Percentiles rank a stretch among this genome's conserved stretches.
phyloP scores from a whole-genome alignment of 306 rosid species.

The Citrullus colocynthis region DNA sequence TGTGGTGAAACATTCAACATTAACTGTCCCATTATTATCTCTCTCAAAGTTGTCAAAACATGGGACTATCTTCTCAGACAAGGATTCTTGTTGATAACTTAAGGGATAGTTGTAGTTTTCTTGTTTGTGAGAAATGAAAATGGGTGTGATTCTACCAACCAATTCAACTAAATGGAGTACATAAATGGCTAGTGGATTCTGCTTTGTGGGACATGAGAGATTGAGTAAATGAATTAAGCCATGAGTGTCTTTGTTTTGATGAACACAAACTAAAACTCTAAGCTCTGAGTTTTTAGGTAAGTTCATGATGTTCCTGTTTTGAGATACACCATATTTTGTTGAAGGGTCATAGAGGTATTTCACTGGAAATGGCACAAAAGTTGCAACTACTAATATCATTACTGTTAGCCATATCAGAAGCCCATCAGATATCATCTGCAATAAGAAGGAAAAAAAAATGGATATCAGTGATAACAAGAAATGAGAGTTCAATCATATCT shows the following conservation, averaged over 20 bases:
- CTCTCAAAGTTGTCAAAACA: conserved; percentile 23
- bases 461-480: no score
- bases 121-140: conserved; percentile 35
- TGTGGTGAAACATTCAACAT: conserved; percentile 28
- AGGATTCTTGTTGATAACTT: neutral
- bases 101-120: neutral
- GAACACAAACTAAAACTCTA: conserved; percentile 26
- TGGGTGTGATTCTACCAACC: conserved; percentile 39
- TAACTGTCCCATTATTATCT: conserved; percentile 10
- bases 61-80: conserved; percentile 9
- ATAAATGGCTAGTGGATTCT: conserved; percentile 19
- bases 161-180: conserved; percentile 47
- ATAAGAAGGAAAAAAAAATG: neutral
- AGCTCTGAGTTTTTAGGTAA: conserved; percentile 23
- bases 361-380: conserved; percentile 21
- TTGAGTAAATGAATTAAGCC: conserved; percentile 27
- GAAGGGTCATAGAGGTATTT: conserved; percentile 37
- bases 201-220: conserved; percentile 26
- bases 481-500: neutral
- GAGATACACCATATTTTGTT: conserved; percentile 25
- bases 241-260: conserved; percentile 19
- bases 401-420: conserved; percentile 5
- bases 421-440: conserved; percentile 17
- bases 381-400: conserved; percentile 11
- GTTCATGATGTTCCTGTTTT: conserved; percentile 26